A percentile compares a stretch with the other conserved stretches of the same genome.
Evolutionary conservation across 495 filamentous ascomycete species (phyloP).

Genomic region (Penicillium taxi): DNA sequence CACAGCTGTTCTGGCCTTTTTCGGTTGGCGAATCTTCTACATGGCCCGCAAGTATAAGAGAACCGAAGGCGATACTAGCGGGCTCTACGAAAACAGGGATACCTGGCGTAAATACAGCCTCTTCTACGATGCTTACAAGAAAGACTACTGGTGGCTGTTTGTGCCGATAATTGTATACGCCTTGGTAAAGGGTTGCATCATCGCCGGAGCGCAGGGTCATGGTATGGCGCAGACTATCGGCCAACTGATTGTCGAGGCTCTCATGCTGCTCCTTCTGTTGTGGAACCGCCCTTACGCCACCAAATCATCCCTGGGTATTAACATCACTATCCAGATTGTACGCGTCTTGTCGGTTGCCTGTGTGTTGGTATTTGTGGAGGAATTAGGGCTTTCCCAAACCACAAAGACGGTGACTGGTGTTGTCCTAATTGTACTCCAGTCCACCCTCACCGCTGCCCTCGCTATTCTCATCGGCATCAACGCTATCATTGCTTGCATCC

Average conservation of each 20-base stretch:
- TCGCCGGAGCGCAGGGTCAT: conserved; percentile 81
- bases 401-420: conserved; percentile 94
- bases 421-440: conserved; percentile 83
- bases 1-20: conserved; percentile 68
- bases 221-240: conserved; percentile 72
- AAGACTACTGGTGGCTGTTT: conserved; percentile 94
- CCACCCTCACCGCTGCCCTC: conserved; percentile 69
- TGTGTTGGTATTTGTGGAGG: conserved; percentile 88
- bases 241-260: conserved; percentile 71
- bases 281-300: conserved; percentile 83
- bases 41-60: conserved; percentile 68
- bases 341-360: conserved; percentile 85
- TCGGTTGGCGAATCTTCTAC: conserved; percentile 72
- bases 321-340: conserved; percentile 88
- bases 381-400: conserved; percentile 82
- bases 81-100: conserved; percentile 79
- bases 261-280: conserved; percentile 62
- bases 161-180: conserved; percentile 87
- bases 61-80: conserved; percentile 61
- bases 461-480: conserved; percentile 90
- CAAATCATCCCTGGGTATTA: conserved; percentile 83
- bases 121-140: conserved; percentile 94
- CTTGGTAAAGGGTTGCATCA: conserved; percentile 79
- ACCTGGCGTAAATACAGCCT: conserved; percentile 93
- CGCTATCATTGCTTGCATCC: conserved; percentile 70